Conservation (phyloP, 768 basidiomycete species). For the Phaeotremella skinneri region DNA sequence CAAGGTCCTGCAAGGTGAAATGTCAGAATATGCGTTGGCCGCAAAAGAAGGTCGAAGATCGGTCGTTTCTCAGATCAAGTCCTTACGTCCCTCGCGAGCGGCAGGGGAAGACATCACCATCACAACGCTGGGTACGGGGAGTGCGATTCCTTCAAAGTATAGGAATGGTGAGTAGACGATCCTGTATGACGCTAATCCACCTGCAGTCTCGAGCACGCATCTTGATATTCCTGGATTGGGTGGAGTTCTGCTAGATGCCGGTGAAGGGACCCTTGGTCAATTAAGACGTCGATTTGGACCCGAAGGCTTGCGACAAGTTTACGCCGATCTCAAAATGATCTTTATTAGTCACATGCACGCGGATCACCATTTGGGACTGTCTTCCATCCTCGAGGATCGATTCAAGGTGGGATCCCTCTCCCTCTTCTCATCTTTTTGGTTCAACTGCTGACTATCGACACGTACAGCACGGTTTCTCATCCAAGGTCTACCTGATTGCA, state of each 20-base stretch:
- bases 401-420: constrained; percentile 57
- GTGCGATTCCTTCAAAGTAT: constrained; percentile 77
- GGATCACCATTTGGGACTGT: constrained; percentile 85
- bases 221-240: constrained; percentile 71
- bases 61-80: constrained; percentile 9
- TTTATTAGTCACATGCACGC: constrained; percentile 88
- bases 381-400: constrained; percentile 69
- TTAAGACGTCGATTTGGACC: constrained; percentile 71
- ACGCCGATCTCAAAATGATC: constrained; percentile 72
- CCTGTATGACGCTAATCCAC: neutral
- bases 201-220: constrained; percentile 64
- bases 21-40: constrained; percentile 53
- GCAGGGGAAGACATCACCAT: constrained; percentile 66
- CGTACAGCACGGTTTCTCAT: constrained; percentile 27
- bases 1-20: constrained; percentile 47
- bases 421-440: neutral
- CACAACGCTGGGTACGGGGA: constrained; percentile 82
- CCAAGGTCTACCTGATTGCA: constrained; percentile 63
- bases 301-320: constrained; percentile 48
- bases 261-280: constrained; percentile 92
- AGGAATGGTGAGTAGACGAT: constrained; percentile 66
- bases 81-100: constrained; percentile 11
- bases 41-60: constrained; percentile 51
- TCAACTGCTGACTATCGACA: constrained; percentile 1
- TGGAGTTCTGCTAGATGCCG: constrained; percentile 77